Conservation (phyloP, 169 alveolate species). For the Plasmodium berghei region DNA sequence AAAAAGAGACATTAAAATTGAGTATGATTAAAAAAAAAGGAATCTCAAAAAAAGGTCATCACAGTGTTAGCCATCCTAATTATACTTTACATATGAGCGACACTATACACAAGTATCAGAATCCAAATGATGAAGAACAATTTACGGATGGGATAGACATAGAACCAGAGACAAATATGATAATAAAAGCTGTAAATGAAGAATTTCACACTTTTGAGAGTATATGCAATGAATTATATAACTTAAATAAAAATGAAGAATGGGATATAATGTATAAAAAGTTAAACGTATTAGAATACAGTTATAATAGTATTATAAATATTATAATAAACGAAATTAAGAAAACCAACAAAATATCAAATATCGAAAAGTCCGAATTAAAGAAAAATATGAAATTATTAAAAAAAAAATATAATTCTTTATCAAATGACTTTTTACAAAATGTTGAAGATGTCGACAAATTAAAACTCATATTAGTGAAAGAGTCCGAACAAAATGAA, state of each 20-base stretch:
- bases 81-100: constrained; percentile 18
- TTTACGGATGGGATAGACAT: background rate
- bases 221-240: constrained; percentile 28
- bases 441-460: constrained; percentile 30
- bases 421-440: constrained; percentile 54
- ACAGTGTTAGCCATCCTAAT: background rate
- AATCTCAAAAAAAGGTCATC: constrained; percentile 3
- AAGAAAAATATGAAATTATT: constrained; percentile 39
- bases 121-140: constrained; percentile 19
- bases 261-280: constrained; percentile 36
- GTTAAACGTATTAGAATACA: constrained; percentile 19
- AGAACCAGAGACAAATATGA: background rate
- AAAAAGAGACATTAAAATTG: constrained; percentile 19
- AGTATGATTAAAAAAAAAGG: constrained; percentile 24
- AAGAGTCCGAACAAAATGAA: constrained; percentile 48
- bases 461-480: constrained; percentile 3
- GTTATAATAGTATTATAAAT: constrained; percentile 31
- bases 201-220: constrained; percentile 58
- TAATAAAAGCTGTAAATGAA: constrained; percentile 20
- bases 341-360: constrained; percentile 13
- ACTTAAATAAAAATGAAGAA: constrained; percentile 25
- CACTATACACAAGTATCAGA: constrained; percentile 1
- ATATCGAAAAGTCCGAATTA: constrained; percentile 51
- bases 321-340: constrained; percentile 27
- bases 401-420: constrained; percentile 36